These are phyloP conservation scores for Alectoria sarmentosa DNA, from an alignment of 495 filamentous ascomycete species.

Conservation along the genomic window DNA sequence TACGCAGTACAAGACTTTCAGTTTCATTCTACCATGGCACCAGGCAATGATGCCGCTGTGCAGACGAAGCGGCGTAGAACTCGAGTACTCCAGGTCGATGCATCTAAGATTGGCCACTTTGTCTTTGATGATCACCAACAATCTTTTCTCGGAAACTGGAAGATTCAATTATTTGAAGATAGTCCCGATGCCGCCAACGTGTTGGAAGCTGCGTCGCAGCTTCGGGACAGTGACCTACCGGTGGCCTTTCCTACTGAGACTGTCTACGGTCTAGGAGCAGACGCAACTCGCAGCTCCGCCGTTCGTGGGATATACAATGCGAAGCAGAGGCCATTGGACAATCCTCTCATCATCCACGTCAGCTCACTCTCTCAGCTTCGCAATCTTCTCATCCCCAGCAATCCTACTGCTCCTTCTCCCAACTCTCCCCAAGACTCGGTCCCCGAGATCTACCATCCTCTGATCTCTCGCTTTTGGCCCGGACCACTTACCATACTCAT, in stretches of 20 bases:
- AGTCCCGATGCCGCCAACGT: constrained; percentile 22
- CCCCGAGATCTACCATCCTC: constrained; percentile 70
- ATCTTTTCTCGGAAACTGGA: constrained; percentile 25
- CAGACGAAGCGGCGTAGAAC: constrained; percentile 12
- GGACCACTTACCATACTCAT: constrained; percentile 90
- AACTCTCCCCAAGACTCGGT: constrained; percentile 41
- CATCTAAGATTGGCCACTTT: constrained; percentile 22
- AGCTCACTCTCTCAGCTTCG: constrained; percentile 74
- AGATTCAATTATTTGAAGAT: constrained; percentile 14
- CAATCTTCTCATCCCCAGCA: constrained; percentile 43
- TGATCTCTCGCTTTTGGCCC: constrained; percentile 87
- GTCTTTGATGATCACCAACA: constrained; percentile 19
- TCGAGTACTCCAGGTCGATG: constrained; percentile 19
- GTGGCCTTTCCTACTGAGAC: constrained; percentile 98
- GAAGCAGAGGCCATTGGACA: constrained; percentile 86
- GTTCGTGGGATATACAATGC: constrained; percentile 87
- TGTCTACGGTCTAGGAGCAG: constrained; percentile 92
- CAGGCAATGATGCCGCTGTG: not conserved
- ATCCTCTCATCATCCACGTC: constrained; percentile 91
- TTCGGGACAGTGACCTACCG: constrained; percentile 58
- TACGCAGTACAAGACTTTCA: not conserved
- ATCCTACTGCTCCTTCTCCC: constrained; percentile 18
- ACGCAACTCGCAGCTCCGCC: constrained; percentile 77
- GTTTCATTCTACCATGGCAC: not conserved
- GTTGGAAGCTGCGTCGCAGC: constrained; percentile 26